phyloP scores from a whole-genome alignment of 306 rosid genomes.

The Vigna radiata region DNA sequence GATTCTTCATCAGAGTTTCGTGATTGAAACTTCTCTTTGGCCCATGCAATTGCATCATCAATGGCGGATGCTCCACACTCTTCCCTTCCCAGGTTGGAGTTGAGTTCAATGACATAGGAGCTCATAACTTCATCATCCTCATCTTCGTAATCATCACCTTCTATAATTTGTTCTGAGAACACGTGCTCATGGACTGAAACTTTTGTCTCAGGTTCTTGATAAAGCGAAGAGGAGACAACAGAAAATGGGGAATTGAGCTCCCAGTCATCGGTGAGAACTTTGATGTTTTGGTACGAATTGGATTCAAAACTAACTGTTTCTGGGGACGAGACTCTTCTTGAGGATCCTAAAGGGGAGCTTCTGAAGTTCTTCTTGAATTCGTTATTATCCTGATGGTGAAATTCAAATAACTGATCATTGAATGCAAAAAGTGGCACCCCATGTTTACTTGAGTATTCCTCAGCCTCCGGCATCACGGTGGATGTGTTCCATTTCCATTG shows the following conservation, averaged over 20 bases:
- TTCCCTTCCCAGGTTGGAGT: constrained; percentile 63
- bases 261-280: constrained; percentile 62
- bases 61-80: constrained; percentile 64
- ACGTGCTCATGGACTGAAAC: constrained; percentile 48
- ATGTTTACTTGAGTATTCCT: constrained; percentile 57
- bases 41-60: constrained; percentile 99
- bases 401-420: constrained; percentile 50
- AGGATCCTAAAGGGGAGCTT: constrained; percentile 62
- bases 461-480: constrained; percentile 52
- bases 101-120: constrained; percentile 90
- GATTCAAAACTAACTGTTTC: constrained; percentile 68
- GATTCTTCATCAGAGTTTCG: constrained; percentile 58
- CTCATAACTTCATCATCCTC: constrained; percentile 74
- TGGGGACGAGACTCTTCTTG: constrained; percentile 72
- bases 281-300: constrained; percentile 63
- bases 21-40: constrained; percentile 79
- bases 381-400: constrained; percentile 52
- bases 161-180: constrained; percentile 49
- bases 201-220: constrained; percentile 63
- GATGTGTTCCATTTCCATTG: constrained; percentile 73
- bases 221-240: constrained; percentile 64
- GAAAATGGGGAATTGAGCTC: constrained; percentile 76
- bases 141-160: constrained; percentile 45
- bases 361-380: constrained; percentile 52
- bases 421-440: constrained; percentile 50